phyloP scores from a whole-genome alignment of 257 asterid genomes.

The Rauvolfia tetraphylla region DNA sequence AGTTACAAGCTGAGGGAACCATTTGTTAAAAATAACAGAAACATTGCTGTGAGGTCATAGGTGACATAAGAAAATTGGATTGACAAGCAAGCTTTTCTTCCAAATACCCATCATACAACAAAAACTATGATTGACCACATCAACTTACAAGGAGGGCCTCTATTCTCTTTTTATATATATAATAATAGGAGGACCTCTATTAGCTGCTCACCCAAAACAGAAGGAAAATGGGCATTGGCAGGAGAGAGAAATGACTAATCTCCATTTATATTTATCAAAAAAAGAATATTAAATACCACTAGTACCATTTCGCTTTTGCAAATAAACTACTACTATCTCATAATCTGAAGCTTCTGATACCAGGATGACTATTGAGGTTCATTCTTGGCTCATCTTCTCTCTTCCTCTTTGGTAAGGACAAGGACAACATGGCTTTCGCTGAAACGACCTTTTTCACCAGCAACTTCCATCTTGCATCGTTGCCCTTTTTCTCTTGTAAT shows the following conservation, averaged over 20 bases:
- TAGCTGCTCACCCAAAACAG: too few relatives aligned
- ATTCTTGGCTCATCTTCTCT: slow-evolving; percentile 44
- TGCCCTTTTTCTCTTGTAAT: slow-evolving; percentile 35
- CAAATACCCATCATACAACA: too few relatives aligned
- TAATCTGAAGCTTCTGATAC: slow-evolving; percentile 35
- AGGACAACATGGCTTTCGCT: slow-evolving; percentile 56
- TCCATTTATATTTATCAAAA: slow-evolving; percentile 5
- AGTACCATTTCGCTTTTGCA: neutral
- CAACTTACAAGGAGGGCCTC: too few relatives aligned
- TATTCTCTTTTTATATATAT: too few relatives aligned
- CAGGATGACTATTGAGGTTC: slow-evolving; percentile 22
- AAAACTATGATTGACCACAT: too few relatives aligned
- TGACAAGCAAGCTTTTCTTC: too few relatives aligned
- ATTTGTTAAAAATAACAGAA: too few relatives aligned
- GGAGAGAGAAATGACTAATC: neutral
- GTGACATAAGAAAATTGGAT: too few relatives aligned
- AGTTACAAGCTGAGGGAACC: too few relatives aligned
- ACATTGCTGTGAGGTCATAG: too few relatives aligned
- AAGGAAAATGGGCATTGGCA: neutral
- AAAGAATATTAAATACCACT: neutral
- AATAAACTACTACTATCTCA: neutral
- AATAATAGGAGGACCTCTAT: too few relatives aligned
- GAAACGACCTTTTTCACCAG: slow-evolving; percentile 66
- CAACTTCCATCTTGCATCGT: slow-evolving; percentile 55
- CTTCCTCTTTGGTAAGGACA: slow-evolving; percentile 59